phyloP scores from a whole-genome alignment of 2,329 filamentous ascomycete species.

The Trichoderma sp. region DNA sequence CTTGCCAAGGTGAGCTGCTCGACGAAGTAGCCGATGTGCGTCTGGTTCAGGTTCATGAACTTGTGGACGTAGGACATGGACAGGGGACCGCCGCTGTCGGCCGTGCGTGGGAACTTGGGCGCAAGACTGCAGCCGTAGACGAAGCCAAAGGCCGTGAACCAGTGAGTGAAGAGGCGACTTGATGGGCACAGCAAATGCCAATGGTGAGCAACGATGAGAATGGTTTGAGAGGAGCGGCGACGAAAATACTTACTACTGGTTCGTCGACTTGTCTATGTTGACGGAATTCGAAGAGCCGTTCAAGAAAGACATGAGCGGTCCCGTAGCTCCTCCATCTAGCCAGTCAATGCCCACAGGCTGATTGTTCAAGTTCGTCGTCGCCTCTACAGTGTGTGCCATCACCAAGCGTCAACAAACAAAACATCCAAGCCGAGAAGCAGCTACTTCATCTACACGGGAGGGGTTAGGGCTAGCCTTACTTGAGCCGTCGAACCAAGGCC shows the following conservation, averaged over 20 bases:
- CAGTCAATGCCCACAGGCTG: conserved; percentile 28
- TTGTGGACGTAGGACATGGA: conserved; percentile 33
- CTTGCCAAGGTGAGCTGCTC: conserved; percentile 28
- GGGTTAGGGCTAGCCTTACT: conserved; percentile 19
- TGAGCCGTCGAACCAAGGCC: conserved; percentile 33
- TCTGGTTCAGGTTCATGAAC: conserved; percentile 32
- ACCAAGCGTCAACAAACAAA: background rate
- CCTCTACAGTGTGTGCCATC: conserved; percentile 13
- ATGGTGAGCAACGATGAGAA: background rate
- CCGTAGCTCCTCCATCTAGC: conserved; percentile 31
- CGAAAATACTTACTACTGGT: conserved; percentile 29
- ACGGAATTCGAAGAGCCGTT: conserved; percentile 24
- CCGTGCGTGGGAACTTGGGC: conserved; percentile 21
- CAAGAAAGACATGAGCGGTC: conserved; percentile 27
- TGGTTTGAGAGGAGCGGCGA: background rate
- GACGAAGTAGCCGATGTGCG: conserved; percentile 32
- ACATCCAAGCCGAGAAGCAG: background rate
- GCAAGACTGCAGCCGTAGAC: conserved; percentile 28
- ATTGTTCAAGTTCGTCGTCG: conserved; percentile 31
- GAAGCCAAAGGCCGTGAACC: conserved; percentile 29
- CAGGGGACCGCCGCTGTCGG: conserved; percentile 21
- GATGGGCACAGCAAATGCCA: background rate
- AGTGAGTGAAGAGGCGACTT: conserved; percentile 32
- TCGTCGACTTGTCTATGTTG: conserved; percentile 26
- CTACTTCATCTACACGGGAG: background rate